Percentiles rank a stretch among this genome's conserved stretches.
Evolutionary conservation across 805 yeast genomes (phyloP).

Genomic region (Dipodascopsis tothii): DNA sequence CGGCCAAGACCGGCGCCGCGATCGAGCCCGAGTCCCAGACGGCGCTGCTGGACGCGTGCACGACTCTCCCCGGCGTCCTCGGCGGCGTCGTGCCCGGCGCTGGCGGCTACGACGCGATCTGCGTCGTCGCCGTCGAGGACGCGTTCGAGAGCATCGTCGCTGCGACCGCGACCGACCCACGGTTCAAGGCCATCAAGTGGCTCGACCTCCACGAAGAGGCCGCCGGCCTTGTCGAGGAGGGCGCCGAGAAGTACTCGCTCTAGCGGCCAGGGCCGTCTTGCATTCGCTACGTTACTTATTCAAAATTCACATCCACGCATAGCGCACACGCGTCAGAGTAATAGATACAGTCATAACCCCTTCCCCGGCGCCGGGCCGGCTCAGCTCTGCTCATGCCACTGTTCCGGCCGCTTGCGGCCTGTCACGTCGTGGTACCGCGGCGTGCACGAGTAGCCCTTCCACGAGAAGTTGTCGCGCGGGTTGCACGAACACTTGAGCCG

Average conservation of each 20-base stretch:
- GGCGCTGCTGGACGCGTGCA: constrained; percentile 50
- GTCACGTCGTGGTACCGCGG: constrained; percentile 30
- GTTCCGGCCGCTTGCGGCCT: constrained; percentile 20
- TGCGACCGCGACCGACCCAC: background rate
- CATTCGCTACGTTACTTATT: no score
- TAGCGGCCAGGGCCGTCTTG: no score
- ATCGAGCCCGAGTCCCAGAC: constrained; percentile 83
- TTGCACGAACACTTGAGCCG: constrained; percentile 55
- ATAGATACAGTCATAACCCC: no score
- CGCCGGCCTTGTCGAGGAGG: constrained; percentile 30
- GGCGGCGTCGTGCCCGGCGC: constrained; percentile 99
- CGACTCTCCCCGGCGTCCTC: constrained; percentile 59
- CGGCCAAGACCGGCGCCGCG: constrained; percentile 66
- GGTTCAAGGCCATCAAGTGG: constrained; percentile 38
- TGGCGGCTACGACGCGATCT: constrained; percentile 92
- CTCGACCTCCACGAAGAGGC: constrained; percentile 38
- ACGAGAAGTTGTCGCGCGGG: constrained; percentile 33
- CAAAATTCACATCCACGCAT: no score
- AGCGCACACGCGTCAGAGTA: no score
- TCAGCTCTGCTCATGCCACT: constrained; percentile 22
- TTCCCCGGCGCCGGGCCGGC: no score
- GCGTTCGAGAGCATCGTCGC: constrained; percentile 6
- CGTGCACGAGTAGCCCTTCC: constrained; percentile 37
- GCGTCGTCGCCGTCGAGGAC: constrained; percentile 48
- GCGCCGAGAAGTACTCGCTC: background rate